These are phyloP conservation scores for Candida insectorum DNA, from an alignment of 805 yeast species.

Conservation along the genomic window DNA sequence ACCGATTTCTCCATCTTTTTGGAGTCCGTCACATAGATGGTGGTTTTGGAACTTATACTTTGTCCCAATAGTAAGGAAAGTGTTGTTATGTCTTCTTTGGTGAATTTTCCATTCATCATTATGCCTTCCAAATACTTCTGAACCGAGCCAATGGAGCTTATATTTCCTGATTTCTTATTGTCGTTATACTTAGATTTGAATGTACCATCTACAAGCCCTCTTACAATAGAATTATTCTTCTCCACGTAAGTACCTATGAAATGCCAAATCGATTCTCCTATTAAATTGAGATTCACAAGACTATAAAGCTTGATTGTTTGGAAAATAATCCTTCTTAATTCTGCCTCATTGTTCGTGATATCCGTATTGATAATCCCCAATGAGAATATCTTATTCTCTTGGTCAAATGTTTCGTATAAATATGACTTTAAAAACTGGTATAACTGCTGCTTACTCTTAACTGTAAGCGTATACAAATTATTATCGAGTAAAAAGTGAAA, in stretches of 20 bases:
- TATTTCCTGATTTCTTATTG: constrained; percentile 46
- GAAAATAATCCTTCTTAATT: constrained; percentile 49
- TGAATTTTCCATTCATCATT: constrained; percentile 47
- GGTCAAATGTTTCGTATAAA: constrained; percentile 59
- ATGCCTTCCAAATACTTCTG: constrained; percentile 51
- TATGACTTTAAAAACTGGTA: constrained; percentile 54
- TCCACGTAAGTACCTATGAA: constrained; percentile 53
- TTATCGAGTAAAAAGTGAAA: constrained; percentile 46
- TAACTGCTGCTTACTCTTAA: constrained; percentile 57
- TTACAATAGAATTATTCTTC: constrained; percentile 40
- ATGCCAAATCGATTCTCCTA: constrained; percentile 64
- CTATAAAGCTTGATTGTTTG: constrained; percentile 51
- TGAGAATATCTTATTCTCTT: constrained; percentile 58
- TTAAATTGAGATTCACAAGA: constrained; percentile 51
- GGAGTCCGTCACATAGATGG: constrained; percentile 7
- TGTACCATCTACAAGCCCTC: constrained; percentile 55
- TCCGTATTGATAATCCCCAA: constrained; percentile 73
- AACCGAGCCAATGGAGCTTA: constrained; percentile 41
- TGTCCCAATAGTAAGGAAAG: constrained; percentile 49
- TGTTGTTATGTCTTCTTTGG: constrained; percentile 41
- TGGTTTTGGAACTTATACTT: constrained; percentile 14
- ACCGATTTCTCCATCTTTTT: constrained; percentile 13
- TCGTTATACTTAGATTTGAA: constrained; percentile 46
- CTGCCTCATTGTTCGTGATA: constrained; percentile 50
- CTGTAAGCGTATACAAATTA: constrained; percentile 37